These are phyloP conservation scores for Tillandsia leiboldiana DNA, from an alignment of 176 grass and related monocot species.

Conservation along the genomic window DNA sequence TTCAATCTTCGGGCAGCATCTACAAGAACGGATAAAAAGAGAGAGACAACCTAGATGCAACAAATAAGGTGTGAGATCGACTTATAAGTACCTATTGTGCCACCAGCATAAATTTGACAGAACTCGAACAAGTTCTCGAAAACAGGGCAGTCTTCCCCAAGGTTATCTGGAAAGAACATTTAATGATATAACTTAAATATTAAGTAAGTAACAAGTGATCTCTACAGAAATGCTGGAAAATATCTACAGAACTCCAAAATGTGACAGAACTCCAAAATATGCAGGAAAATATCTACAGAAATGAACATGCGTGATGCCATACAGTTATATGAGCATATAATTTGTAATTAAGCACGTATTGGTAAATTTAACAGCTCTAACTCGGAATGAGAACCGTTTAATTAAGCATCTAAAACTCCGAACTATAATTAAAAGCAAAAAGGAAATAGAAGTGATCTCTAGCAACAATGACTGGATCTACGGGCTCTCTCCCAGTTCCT, in stretches of 20 bases:
- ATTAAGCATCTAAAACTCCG: not conserved
- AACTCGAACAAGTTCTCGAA: constrained; percentile 99
- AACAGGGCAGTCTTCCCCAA: constrained; percentile 90
- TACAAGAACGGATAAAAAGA: constrained; percentile 39
- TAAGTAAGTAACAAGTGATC: too few species aligned
- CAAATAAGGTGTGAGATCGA: not conserved
- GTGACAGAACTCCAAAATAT: not conserved
- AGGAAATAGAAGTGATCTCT: too few species aligned
- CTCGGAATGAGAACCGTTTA: too few species aligned
- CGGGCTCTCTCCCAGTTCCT: too few species aligned
- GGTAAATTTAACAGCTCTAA: too few species aligned
- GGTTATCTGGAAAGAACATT: constrained; percentile 46
- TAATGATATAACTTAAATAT: not conserved
- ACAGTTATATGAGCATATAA: not conserved
- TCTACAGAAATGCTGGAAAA: too few species aligned
- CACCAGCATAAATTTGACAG: constrained; percentile 97
- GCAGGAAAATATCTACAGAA: not conserved
- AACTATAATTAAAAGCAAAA: not conserved
- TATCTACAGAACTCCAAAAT: too few species aligned
- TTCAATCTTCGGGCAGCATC: constrained; percentile 91
- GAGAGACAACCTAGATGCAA: constrained; percentile 14
- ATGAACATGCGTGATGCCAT: not conserved
- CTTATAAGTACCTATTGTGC: constrained; percentile 78
- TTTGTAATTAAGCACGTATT: not conserved
- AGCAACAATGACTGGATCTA: too few species aligned